These are phyloP conservation scores for Sarocladiaceae sp. DNA, from an alignment of 2,329 filamentous ascomycete species.

Conservation along the genomic window DNA sequence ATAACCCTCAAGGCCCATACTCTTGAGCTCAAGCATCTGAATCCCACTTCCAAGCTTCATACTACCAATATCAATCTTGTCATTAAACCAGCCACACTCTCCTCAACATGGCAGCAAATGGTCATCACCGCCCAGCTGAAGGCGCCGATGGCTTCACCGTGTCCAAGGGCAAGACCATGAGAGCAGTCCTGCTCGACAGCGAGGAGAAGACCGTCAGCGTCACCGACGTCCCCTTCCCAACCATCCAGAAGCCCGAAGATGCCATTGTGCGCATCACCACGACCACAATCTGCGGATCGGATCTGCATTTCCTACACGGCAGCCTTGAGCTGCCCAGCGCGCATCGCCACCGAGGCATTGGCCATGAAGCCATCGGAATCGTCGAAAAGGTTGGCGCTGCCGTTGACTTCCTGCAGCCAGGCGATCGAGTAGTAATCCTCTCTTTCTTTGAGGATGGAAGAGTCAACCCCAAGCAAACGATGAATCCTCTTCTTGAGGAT, in stretches of 20 bases:
- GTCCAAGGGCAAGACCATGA: background rate
- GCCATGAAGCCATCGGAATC: constrained; percentile 37
- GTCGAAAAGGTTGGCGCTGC: constrained; percentile 27
- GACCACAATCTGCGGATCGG: constrained; percentile 28
- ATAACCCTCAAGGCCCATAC: no score
- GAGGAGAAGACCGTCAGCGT: constrained; percentile 12
- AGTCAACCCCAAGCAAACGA: background rate
- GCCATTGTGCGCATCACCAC: constrained; percentile 28
- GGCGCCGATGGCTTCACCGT: no score
- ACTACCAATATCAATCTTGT: no score
- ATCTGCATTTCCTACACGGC: constrained; percentile 29
- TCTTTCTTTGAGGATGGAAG: background rate
- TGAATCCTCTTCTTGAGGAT: background rate
- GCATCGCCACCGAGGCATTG: no score
- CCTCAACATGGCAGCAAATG: no score
- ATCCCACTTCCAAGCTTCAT: no score
- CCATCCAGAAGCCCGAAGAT: constrained; percentile 19
- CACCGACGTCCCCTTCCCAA: constrained; percentile 14
- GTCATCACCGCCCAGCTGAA: no score
- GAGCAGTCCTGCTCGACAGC: background rate
- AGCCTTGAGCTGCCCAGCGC: no score
- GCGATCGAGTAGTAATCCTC: constrained; percentile 32
- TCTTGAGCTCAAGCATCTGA: no score
- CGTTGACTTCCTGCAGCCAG: constrained; percentile 25
- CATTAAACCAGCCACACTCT: no score